A percentile compares a stretch with the other conserved stretches of the same genome.
Evolutionary conservation across 179 eudicot species (phyloP).

Genomic region (Beta macrorhiza): DNA sequence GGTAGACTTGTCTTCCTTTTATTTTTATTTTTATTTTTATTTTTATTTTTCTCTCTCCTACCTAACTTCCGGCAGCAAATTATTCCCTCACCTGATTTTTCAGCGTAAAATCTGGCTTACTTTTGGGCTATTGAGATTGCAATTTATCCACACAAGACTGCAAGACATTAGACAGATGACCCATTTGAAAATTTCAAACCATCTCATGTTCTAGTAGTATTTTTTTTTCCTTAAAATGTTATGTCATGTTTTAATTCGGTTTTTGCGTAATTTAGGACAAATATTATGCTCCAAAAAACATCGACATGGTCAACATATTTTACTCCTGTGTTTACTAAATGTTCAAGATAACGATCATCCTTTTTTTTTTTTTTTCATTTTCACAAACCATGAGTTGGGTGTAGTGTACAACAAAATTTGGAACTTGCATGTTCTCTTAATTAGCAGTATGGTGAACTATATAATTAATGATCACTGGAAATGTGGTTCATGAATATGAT

Average conservation of each 20-base stretch:
- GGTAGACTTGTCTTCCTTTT: not conserved
- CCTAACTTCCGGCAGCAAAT: conserved; percentile 17
- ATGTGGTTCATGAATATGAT: not conserved
- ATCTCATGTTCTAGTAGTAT: not conserved
- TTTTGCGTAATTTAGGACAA: not conserved
- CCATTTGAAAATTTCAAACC: not conserved
- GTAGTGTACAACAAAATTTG: too few relatives aligned
- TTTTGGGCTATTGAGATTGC: not conserved
- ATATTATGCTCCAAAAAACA: not conserved
- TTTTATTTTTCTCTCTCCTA: conserved; percentile 2
- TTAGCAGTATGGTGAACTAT: not conserved
- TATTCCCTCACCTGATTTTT: conserved; percentile 1
- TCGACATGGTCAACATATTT: not conserved
- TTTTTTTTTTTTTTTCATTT: too few relatives aligned
- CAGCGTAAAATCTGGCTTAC: conserved; percentile 16
- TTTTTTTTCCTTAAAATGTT: not conserved
- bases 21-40: not conserved
- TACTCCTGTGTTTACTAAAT: too few relatives aligned
- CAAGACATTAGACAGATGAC: not conserved
- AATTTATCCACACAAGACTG: not conserved
- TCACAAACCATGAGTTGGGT: too few relatives aligned
- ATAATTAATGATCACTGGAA: not conserved
- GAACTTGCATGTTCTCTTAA: not conserved
- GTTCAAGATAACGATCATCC: too few relatives aligned
- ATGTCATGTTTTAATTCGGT: not conserved